Evolutionary conservation across 2,329 filamentous ascomycete genomes (phyloP).

Genomic region (Myrmaecium sp.): DNA sequence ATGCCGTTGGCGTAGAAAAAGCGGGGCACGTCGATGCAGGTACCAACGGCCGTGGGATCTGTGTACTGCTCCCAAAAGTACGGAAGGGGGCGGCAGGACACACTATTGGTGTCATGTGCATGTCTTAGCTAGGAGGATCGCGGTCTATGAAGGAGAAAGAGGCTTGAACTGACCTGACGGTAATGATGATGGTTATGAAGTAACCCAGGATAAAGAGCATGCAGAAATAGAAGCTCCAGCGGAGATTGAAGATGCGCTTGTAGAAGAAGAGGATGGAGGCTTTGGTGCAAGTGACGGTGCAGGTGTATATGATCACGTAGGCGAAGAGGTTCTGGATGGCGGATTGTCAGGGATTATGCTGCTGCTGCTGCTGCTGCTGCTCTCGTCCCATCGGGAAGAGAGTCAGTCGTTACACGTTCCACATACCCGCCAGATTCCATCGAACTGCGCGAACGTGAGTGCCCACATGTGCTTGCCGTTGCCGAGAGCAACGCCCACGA

Average conservation of each 20-base stretch:
- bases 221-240: conserved; percentile 25
- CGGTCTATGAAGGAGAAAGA: conserved; percentile 1
- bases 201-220: conserved; percentile 23
- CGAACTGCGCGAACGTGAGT: not conserved
- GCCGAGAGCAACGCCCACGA: conserved; percentile 1
- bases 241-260: conserved; percentile 37
- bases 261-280: conserved; percentile 37
- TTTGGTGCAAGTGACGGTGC: conserved; percentile 37
- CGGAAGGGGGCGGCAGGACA: conserved; percentile 27
- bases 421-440: conserved; percentile 3
- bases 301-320: conserved; percentile 31
- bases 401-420: too few species aligned
- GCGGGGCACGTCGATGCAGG: conserved; percentile 28
- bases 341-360: not conserved
- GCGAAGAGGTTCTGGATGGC: conserved; percentile 1
- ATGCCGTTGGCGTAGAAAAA: conserved; percentile 34
- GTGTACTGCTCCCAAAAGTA: conserved; percentile 30
- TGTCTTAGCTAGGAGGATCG: conserved; percentile 1
- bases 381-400: too few species aligned
- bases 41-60: conserved; percentile 11
- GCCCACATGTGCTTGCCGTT: conserved; percentile 3
- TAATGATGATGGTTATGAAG: conserved; percentile 30
- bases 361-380: too few species aligned
- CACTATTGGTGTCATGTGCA: too few species aligned
- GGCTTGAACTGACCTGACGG: conserved; percentile 30